A percentile compares a stretch with the other conserved stretches of the same genome.
phyloP scores from a whole-genome alignment of 495 filamentous ascomycete species.

The Daldinia caldariorum region DNA sequence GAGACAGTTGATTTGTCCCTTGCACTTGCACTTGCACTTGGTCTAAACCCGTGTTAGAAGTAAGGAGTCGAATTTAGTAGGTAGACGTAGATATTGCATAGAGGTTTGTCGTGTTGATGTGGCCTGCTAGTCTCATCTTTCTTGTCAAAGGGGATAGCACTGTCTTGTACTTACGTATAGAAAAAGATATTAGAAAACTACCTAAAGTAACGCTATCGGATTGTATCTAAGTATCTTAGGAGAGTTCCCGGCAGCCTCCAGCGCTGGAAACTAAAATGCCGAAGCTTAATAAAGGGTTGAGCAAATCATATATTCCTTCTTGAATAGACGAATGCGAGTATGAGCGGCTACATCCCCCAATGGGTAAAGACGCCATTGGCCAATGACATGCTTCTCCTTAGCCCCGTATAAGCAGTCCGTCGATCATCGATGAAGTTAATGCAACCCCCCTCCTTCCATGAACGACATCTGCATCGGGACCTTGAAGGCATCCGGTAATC shows the following conservation, averaged over 20 bases:
- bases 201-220: too few relatives aligned
- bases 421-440: constrained; percentile 21
- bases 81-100: background rate
- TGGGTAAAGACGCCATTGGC: constrained; percentile 2
- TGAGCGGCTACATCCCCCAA: background rate
- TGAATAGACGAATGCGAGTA: background rate
- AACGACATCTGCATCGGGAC: background rate
- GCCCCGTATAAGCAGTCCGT: constrained; percentile 6
- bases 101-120: background rate
- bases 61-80: background rate
- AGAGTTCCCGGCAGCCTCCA: background rate
- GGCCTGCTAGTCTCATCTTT: background rate
- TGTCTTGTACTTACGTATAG: background rate
- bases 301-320: constrained; percentile 5
- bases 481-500: constrained; percentile 5
- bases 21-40: background rate
- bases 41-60: background rate
- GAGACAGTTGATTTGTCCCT: background rate
- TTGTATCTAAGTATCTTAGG: too few relatives aligned
- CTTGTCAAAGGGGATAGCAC: background rate
- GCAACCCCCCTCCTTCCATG: constrained; percentile 13
- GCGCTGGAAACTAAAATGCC: background rate
- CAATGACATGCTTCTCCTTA: background rate
- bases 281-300: background rate
- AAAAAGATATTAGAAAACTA: background rate